Conservation (phyloP, 2,329 filamentous ascomycete genomes). For the Curvularia spicifera region DNA sequence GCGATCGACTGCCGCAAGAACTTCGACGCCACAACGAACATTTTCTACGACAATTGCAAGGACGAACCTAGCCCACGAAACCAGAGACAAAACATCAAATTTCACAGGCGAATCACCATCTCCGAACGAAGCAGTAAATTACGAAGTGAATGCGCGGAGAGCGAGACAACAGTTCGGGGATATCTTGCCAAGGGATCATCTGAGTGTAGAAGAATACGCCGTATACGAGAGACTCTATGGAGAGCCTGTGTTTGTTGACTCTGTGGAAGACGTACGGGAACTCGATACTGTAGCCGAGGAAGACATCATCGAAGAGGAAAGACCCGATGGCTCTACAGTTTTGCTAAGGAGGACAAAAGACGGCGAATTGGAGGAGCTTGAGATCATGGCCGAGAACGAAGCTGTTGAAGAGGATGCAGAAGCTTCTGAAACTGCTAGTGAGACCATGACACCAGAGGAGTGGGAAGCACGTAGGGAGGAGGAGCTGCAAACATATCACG, state of each 20-base stretch:
- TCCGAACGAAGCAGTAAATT: conserved; percentile 37
- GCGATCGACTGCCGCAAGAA: conserved; percentile 20
- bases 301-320: conserved; percentile 50
- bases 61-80: conserved; percentile 21
- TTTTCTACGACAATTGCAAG: conserved; percentile 29
- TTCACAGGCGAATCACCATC: conserved; percentile 14
- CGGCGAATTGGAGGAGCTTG: conserved; percentile 68
- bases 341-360: conserved; percentile 63
- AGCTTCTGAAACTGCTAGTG: conserved; percentile 32
- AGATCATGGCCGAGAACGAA: conserved; percentile 37
- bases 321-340: conserved; percentile 40
- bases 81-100: conserved; percentile 2
- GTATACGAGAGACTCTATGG: conserved; percentile 86
- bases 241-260: conserved; percentile 68
- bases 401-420: conserved; percentile 19
- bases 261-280: conserved; percentile 57
- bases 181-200: conserved; percentile 72
- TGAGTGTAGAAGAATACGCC: conserved; percentile 72
- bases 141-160: conserved; percentile 70
- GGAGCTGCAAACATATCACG: conserved; percentile 42
- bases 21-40: conserved; percentile 27
- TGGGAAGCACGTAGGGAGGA: conserved; percentile 47
- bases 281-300: conserved; percentile 56
- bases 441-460: conserved; percentile 38
- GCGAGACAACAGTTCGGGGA: conserved; percentile 79